Base-by-base conservation (phyloP, 352 stramenopile species). In the Phytophthora aleatoria region DNA sequence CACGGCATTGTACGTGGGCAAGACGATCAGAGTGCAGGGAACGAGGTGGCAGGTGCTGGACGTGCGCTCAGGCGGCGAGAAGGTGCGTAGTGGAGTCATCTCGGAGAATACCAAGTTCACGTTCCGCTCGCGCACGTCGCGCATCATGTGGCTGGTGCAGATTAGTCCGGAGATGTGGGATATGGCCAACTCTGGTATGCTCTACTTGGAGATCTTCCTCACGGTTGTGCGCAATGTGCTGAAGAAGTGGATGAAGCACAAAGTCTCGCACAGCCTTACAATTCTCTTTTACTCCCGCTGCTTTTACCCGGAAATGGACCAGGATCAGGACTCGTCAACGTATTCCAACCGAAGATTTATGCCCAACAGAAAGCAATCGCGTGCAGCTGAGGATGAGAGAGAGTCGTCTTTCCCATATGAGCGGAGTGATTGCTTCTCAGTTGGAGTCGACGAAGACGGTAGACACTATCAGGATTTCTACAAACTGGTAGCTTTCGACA, bases 141-240 rank as follows among this genome's bases (percentile, higher is more conserved):
- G 97, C 10, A 94, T 99, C 53, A 97, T 99, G 76, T 99, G 97
- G 97, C 82, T 99, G 28, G 94, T 99, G 38, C 96, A 99, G 73
- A 89, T 99, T 64, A 96, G 85, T 30, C 85, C 89, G 1, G 94
- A 98, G 72, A 97, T 98, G 89, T 98, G 92, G 88, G 93, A 98
- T 50, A 94, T 96, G 67, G 86, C 88, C 59, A 91, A 96, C 71
- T 91, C 88, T 39, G 89, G 87, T 26, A 77, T 90, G 54, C 62
- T 98, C 35, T 98, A 98, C 64, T 74, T 96, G 38, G 92, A 98
- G 66, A 95, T 96, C 39, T 84, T 98, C 51, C 67, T 98, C 0
- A 76, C 80, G 24, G 77, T 93, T 33, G 83, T 92, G 15, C 73
- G 80, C 30, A 90, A 91, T 36, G 74, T 98, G 28, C 65, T 98